Base-by-base conservation (phyloP, 305 asterid genomes). In the Plantago coronopus region DNA sequence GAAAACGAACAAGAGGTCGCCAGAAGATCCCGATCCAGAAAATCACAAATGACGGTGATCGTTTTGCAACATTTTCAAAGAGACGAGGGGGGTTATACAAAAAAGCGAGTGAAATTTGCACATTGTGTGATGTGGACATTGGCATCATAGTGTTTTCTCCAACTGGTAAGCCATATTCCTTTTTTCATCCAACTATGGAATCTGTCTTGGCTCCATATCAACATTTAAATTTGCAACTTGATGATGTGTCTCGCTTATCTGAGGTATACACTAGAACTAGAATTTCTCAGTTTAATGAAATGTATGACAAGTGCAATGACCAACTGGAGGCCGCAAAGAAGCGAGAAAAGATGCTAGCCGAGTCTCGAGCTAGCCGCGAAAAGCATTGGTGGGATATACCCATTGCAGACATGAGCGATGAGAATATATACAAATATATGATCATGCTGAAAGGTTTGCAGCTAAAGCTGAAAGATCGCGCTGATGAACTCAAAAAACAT, bases 161-260 rank as follows among this genome's bases (percentile, higher is more conserved):
- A 5, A 62, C 77, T 0, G 73, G 76, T 18, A 81, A 73, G 68
- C 76, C 78, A 34, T 69, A 45, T 48, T 75, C 83, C 9, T 81
- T 78, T 65, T 75, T 73, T 34, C 76, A 78, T 12, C 87, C 87
- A 3, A 65, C 66, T 1, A 44, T 64, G 65, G 79, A 73, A 11
- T 49, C 75, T 3, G 45, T 81, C 3, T 0, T 66, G 12, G 7
- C 50, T 18, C 45, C 58, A 14, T 57, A 65, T 6, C 20, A 1
- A 0, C 18, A 34, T 31, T 67, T 53, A 2, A 20, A 21, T 44
- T 17, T 7, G 3, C 20, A 49, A 0, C 5, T 18, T 4, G 22
- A 56, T 27, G 68, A 68, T 19, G 29, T 42, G 9, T 14, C 50
- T 17, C 57, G 48, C 5, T 66, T 68, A 13, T 40, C 23, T 0